These are phyloP conservation scores for Beauveria australis DNA, from an alignment of 2,329 filamentous ascomycete species.

Conservation along the genomic window DNA sequence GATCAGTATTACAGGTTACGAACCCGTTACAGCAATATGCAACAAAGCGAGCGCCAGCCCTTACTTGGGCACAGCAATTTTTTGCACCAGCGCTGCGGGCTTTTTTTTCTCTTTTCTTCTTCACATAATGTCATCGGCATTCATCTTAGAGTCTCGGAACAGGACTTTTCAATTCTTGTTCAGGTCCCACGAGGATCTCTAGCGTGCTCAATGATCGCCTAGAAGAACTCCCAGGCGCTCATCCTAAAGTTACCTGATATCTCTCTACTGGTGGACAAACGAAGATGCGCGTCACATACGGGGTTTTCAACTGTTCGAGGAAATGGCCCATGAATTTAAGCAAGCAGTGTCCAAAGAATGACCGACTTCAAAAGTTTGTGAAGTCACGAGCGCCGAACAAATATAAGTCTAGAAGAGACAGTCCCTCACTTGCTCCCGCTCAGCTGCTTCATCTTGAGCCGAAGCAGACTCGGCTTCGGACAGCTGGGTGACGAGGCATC, in stretches of 20 bases:
- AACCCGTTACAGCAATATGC: slow-evolving; percentile 17
- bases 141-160: slow-evolving; percentile 99
- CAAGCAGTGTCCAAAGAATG: too few relatives aligned
- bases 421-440: slow-evolving; percentile 26
- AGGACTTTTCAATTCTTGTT: slow-evolving; percentile 83
- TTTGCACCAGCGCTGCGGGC: slow-evolving; percentile 2
- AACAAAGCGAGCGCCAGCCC: slow-evolving; percentile 15
- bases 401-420: too few relatives aligned
- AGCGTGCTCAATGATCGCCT: slow-evolving; percentile 97
- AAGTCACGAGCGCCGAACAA: too few relatives aligned
- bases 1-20: neutral
- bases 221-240: slow-evolving; percentile 65
- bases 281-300: slow-evolving; percentile 38
- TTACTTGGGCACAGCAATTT: slow-evolving; percentile 19
- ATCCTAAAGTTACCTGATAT: slow-evolving; percentile 57
- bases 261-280: slow-evolving; percentile 36
- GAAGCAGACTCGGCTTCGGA: slow-evolving; percentile 70
- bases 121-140: slow-evolving; percentile 73
- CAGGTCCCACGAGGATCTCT: slow-evolving; percentile 74
- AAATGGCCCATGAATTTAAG: too few relatives aligned
- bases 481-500: slow-evolving; percentile 72
- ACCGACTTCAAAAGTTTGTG: too few relatives aligned
- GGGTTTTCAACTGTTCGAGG: neutral
- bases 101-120: slow-evolving; percentile 38
- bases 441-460: slow-evolving; percentile 77